Evolutionary conservation across 2,329 filamentous ascomycete genomes (phyloP), one percentile per base, ranked within the genome.

Genomic region (Paracoccidioides brasiliensis): DNA sequence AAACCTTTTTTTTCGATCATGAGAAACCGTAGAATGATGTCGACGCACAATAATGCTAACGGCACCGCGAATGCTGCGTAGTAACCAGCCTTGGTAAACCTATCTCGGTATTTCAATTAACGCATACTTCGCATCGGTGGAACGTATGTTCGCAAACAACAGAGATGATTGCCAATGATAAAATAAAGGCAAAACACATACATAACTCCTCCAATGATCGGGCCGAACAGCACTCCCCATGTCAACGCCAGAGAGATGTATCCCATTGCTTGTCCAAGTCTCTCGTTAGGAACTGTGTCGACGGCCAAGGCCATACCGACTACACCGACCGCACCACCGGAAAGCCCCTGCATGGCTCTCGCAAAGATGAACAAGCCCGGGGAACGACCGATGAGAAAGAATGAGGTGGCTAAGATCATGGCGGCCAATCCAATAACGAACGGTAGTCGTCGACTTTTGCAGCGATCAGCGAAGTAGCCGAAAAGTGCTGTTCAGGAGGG

Each of bases 211-310:
- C 82, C 82, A 4, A 82, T 64, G 1, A 80, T 73, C 0, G 82
- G 82, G 0, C 80, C 76, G 35, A 77, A 69, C 1, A 85, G 67
- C 15, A 75, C 74, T 0, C 81, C 81, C 1, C 82, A 74, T 0
- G 77, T 79, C 58, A 82, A 78, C 62, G 83, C 78, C 61, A 70
- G 68, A 2, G 68, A 67, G 14, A 70, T 65, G 56, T 66, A 75
- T 3, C 82, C 81, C 66, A 84, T 79, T 0, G 79, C 80, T 59
- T 79, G 79, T 1, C 82, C 81, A 43, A 84, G 62, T 38, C 81
- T 78, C 50, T 79, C 72, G 3, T 71, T 72, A 0, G 76, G 76
- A 3, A 84, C 80, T 0, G 78, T 83, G 63, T 84, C 81, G 4
- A 81, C 67, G 38, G 80, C 72, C 53, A 84, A 70, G 0, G 81